Conservation (phyloP, 768 basidiomycete genomes). For the Xanthoconium purpureum region DNA sequence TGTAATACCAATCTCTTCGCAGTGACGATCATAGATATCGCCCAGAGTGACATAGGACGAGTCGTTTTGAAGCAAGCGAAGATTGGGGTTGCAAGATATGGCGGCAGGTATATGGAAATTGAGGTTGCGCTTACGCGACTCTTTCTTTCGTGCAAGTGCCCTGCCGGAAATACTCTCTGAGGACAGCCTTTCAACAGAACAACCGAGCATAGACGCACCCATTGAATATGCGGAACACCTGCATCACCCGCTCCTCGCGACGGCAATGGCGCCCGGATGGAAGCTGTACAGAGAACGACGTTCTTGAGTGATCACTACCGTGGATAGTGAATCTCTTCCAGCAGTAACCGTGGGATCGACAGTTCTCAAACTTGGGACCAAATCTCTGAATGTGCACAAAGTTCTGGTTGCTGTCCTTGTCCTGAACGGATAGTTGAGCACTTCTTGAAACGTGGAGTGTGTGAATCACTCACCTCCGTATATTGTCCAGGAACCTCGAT, state of each 20-base stretch:
- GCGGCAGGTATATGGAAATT: conserved; percentile 88
- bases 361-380: conserved; percentile 85
- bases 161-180: conserved; percentile 39
- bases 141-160: conserved; percentile 82
- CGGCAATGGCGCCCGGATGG: conserved; percentile 83
- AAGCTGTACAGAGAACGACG: conserved; percentile 87
- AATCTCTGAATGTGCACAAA: conserved; percentile 92
- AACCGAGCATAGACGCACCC: conserved; percentile 47
- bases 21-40: conserved; percentile 92
- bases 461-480: conserved; percentile 64
- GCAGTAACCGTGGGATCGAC: conserved; percentile 78
- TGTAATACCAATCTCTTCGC: conserved; percentile 66
- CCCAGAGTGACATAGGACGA: conserved; percentile 86
- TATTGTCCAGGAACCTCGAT: conserved; percentile 99
- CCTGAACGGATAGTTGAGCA: conserved; percentile 46
- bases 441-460: not conserved
- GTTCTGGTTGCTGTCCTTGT: conserved; percentile 90
- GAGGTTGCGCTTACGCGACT: conserved; percentile 88
- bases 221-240: conserved; percentile 93
- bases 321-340: conserved; percentile 90
- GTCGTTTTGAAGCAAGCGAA: conserved; percentile 89
- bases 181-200: not conserved
- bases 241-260: conserved; percentile 89
- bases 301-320: conserved; percentile 85
- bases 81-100: conserved; percentile 75